phyloP scores from a whole-genome alignment of 495 filamentous ascomycete genomes.

The Penicillium coprophilum region DNA sequence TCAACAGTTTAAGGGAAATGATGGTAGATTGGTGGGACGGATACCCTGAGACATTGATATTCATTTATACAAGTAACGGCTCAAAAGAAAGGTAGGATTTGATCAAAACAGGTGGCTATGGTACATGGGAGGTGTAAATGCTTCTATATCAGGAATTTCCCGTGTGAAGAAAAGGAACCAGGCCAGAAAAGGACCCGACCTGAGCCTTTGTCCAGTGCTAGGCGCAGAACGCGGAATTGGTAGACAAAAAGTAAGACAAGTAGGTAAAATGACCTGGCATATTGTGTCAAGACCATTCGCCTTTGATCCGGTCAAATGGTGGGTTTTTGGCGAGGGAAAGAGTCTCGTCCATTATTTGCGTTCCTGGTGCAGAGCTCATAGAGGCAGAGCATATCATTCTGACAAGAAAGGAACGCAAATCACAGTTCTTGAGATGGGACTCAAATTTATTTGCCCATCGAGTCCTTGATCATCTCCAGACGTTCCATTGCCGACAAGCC shows the following conservation, averaged over 20 bases:
- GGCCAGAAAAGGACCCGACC: neutral
- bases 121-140: slow-evolving; percentile 27
- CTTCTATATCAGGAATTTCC: slow-evolving; percentile 13
- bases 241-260: slow-evolving; percentile 1
- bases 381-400: neutral
- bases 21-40: neutral
- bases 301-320: neutral
- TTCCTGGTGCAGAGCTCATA: neutral
- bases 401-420: neutral
- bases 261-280: neutral
- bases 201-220: neutral
- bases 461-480: slow-evolving; percentile 35
- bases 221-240: neutral
- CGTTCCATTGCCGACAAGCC: slow-evolving; percentile 36
- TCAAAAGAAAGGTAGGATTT: slow-evolving; percentile 4
- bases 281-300: neutral
- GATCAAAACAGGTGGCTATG: slow-evolving; percentile 20
- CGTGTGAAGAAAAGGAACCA: neutral
- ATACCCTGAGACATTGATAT: neutral
- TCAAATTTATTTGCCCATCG: slow-evolving; percentile 21
- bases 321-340: neutral
- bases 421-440: neutral
- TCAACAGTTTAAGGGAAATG: neutral
- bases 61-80: slow-evolving; percentile 9
- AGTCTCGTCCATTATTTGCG: neutral